Conservation (phyloP, 805 yeast genomes). For the Teunomyces aglyptinius region DNA sequence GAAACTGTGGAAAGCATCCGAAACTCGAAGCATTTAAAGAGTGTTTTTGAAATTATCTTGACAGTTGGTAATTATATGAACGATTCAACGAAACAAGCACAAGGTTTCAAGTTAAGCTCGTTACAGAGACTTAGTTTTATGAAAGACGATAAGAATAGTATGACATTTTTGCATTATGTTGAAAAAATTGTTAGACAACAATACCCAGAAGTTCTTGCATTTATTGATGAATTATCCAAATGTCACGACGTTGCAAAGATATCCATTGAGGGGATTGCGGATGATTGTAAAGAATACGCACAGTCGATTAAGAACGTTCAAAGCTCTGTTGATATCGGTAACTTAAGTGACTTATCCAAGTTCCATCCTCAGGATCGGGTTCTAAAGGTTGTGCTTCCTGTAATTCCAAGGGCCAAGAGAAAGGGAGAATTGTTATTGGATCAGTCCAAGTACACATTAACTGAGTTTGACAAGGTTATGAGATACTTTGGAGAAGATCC, state of each 20-base stretch:
- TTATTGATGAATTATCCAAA: slow-evolving; percentile 57
- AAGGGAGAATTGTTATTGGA: slow-evolving; percentile 49
- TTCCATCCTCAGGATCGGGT: slow-evolving; percentile 69
- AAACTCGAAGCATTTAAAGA: slow-evolving; percentile 52
- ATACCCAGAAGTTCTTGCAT: slow-evolving; percentile 61
- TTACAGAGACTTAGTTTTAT: slow-evolving; percentile 67
- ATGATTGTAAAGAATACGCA: slow-evolving; percentile 56
- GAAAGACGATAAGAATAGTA: slow-evolving; percentile 66
- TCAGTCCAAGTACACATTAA: slow-evolving; percentile 50
- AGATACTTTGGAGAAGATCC: slow-evolving; percentile 71
- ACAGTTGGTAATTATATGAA: slow-evolving; percentile 81
- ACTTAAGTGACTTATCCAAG: slow-evolving; percentile 57
- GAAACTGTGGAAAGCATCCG: slow-evolving; percentile 54
- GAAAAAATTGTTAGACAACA: slow-evolving; percentile 64
- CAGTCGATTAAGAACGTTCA: slow-evolving; percentile 51
- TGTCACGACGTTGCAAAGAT: slow-evolving; percentile 56
- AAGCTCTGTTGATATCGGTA: slow-evolving; percentile 57
- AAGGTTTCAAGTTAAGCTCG: slow-evolving; percentile 69
- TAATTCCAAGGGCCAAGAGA: slow-evolving; percentile 53
- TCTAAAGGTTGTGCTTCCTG: slow-evolving; percentile 51
- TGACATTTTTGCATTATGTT: slow-evolving; percentile 72
- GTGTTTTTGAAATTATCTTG: slow-evolving; percentile 62
- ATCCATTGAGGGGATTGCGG: slow-evolving; percentile 60
- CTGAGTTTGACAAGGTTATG: slow-evolving; percentile 59
- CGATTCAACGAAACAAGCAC: slow-evolving; percentile 62